phyloP scores from a whole-genome alignment of 768 basidiomycete genomes.

The Mycena albidolilacea region DNA sequence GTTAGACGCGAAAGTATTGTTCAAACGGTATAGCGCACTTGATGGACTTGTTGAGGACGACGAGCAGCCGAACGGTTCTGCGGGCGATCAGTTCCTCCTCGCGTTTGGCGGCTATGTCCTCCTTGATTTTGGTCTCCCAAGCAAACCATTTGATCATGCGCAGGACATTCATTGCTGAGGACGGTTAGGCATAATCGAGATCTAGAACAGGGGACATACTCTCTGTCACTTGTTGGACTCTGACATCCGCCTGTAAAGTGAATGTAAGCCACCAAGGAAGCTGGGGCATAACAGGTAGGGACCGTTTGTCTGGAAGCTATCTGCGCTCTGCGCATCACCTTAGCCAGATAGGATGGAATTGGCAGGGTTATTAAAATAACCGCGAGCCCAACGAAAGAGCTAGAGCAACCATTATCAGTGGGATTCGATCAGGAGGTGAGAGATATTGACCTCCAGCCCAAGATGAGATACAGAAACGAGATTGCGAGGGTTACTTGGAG shows the following conservation, averaged over 20 bases:
- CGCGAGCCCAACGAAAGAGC: conserved; percentile 60
- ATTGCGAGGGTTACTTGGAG: conserved; percentile 41
- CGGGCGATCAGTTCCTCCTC: conserved; percentile 62
- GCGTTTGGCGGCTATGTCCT: conserved; percentile 59
- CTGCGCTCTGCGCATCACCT: conserved; percentile 52
- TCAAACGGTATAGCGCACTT: conserved; percentile 50
- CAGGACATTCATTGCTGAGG: conserved; percentile 56
- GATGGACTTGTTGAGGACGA: conserved; percentile 53
- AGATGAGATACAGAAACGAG: conserved; percentile 48
- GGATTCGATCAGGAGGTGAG: neutral
- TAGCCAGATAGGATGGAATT: conserved; percentile 58
- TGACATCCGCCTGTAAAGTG: conserved; percentile 62
- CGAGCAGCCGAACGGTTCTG: conserved; percentile 57
- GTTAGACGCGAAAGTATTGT: neutral
- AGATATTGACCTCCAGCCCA: conserved; percentile 47
- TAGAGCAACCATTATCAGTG: conserved; percentile 27
- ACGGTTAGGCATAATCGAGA: conserved; percentile 32
- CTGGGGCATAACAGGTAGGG: neutral
- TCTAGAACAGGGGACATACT: conserved; percentile 49
- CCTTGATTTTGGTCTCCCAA: conserved; percentile 61
- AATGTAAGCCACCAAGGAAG: neutral
- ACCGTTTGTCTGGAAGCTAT: conserved; percentile 53
- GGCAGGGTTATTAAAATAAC: conserved; percentile 59
- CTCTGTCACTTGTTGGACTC: conserved; percentile 65
- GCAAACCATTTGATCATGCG: conserved; percentile 71